These are phyloP conservation scores for Ogataea allantospora DNA, from an alignment of 805 yeast genomes.

Conservation along the genomic window DNA sequence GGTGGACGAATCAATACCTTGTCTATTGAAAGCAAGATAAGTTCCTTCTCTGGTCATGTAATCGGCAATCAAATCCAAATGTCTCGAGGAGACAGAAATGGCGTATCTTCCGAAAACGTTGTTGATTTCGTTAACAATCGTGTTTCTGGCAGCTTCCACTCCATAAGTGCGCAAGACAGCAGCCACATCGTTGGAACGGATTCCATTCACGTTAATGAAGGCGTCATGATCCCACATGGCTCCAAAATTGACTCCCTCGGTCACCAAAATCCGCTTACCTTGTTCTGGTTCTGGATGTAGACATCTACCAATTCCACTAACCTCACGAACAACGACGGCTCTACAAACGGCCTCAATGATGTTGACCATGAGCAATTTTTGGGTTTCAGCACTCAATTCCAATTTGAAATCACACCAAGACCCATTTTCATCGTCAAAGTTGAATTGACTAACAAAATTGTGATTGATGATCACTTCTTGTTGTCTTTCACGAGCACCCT, in stretches of 20 bases:
- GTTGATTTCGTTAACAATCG: constrained; percentile 93
- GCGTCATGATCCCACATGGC: constrained; percentile 99
- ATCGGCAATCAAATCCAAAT: constrained; percentile 94
- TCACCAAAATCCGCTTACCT: constrained; percentile 75
- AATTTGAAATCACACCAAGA: constrained; percentile 91
- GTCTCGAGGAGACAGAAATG: constrained; percentile 87
- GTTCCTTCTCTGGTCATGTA: constrained; percentile 99
- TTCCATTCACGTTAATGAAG: constrained; percentile 84
- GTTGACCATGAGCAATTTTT: constrained; percentile 95
- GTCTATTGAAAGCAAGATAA: constrained; percentile 94
- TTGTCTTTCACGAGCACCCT: constrained; percentile 80
- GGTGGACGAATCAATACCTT: constrained; percentile 94
- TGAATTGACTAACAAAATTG: constrained; percentile 70
- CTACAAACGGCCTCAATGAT: constrained; percentile 91
- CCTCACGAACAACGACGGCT: constrained; percentile 87
- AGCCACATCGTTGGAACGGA: constrained; percentile 88
- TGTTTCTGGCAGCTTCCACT: constrained; percentile 98
- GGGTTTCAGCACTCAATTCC: constrained; percentile 79
- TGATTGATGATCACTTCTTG: constrained; percentile 73
- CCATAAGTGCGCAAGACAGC: constrained; percentile 91
- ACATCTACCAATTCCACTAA: constrained; percentile 90
- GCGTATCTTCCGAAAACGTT: constrained; percentile 96
- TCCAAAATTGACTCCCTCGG: constrained; percentile 97
- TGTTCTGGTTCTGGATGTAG: constrained; percentile 71
- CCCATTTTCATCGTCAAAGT: constrained; percentile 86